phyloP scores from a whole-genome alignment of 2,329 filamentous ascomycete species.

The Trichoderma asperellum region DNA sequence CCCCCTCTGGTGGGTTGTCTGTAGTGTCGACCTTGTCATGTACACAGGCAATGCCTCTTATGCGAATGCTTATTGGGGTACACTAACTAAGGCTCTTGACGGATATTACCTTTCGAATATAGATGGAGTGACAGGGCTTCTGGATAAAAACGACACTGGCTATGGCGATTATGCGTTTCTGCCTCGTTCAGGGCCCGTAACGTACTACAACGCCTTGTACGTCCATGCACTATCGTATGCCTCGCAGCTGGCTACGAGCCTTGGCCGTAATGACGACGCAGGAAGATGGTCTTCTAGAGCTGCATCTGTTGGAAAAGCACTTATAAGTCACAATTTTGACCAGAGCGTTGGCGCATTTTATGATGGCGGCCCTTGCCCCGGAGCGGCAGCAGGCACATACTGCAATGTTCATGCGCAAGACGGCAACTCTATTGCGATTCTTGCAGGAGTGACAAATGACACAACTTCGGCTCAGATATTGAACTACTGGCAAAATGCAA shows the following conservation, averaged over 20 bases:
- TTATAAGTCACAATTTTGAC: constrained; percentile 50
- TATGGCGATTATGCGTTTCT: constrained; percentile 59
- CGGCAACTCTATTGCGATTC: constrained; percentile 53
- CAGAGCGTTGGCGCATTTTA: constrained; percentile 48
- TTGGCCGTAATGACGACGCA: constrained; percentile 42
- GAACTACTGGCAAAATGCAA: constrained; percentile 44
- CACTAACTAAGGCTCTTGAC: constrained; percentile 49
- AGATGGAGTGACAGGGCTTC: constrained; percentile 44
- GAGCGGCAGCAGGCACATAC: constrained; percentile 33
- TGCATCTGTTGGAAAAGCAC: constrained; percentile 39
- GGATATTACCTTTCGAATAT: constrained; percentile 51
- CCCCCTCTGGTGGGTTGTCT: constrained; percentile 57
- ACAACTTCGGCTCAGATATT: constrained; percentile 43
- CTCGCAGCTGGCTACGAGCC: constrained; percentile 46
- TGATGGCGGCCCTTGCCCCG: constrained; percentile 44
- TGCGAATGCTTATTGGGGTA: constrained; percentile 47
- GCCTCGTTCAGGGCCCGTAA: constrained; percentile 50
- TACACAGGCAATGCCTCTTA: constrained; percentile 53
- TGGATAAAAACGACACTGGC: constrained; percentile 46
- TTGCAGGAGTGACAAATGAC: constrained; percentile 43
- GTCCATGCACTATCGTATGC: constrained; percentile 51
- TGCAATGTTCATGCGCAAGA: constrained; percentile 53
- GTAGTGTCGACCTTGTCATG: constrained; percentile 52
- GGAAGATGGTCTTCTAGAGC: constrained; percentile 47
- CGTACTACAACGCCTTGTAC: constrained; percentile 58